These are phyloP conservation scores for Iris pallida DNA, from an alignment of 116 monocot species.

Conservation along the genomic window DNA sequence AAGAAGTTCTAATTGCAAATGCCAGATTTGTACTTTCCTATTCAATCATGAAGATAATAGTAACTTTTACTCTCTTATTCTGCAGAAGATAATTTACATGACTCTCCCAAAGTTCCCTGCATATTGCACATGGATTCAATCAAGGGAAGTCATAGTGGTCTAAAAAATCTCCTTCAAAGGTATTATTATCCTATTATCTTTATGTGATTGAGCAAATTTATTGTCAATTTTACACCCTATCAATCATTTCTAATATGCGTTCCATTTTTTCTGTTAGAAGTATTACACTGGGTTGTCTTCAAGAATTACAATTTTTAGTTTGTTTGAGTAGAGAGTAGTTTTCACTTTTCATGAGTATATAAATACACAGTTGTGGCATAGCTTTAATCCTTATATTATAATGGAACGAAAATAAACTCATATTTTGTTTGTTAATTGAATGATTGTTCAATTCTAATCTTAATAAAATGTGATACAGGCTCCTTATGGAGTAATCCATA, in stretches of 20 bases:
- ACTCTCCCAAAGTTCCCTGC: constrained; percentile 46
- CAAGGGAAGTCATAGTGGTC: constrained; percentile 65
- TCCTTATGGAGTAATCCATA: too few species aligned
- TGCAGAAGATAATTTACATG: constrained; percentile 33
- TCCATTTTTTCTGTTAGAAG: too few species aligned
- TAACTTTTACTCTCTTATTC: constrained; percentile 8
- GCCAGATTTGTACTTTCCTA: not conserved
- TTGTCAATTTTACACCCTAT: not conserved
- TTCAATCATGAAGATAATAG: not conserved
- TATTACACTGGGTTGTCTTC: too few species aligned
- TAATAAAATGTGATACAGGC: too few species aligned
- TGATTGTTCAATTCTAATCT: too few species aligned
- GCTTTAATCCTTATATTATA: too few species aligned
- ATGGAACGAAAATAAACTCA: too few species aligned
- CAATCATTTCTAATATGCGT: not conserved
- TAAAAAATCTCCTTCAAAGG: constrained; percentile 68
- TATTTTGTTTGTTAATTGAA: too few species aligned
- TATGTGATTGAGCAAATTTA: not conserved
- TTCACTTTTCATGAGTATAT: too few species aligned
- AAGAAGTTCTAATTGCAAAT: constrained; percentile 6
- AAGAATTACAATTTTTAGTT: too few species aligned
- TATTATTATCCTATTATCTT: constrained; percentile 6
- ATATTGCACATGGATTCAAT: constrained; percentile 81
- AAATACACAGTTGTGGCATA: too few species aligned
- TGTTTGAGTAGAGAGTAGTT: too few species aligned